Base-by-base conservation (phyloP, 345 rosid species). In the Brassica incana region DNA sequence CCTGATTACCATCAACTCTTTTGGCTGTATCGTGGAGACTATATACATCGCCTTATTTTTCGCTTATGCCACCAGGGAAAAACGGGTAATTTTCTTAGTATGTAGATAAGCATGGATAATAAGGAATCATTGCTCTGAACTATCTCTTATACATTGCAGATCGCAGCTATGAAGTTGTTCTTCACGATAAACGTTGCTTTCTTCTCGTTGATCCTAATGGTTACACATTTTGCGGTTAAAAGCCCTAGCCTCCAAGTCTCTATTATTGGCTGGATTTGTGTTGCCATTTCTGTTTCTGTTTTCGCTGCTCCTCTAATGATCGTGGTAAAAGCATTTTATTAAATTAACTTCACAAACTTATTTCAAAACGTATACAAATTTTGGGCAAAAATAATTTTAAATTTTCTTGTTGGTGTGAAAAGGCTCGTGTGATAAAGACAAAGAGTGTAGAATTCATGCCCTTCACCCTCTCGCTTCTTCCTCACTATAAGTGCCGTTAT, bases 391-490 rank as follows among this genome's bases (percentile, higher is more conserved):
- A 36, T 10, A 61, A 61, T 61, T 9, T 30, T 25, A 10, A 48
- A 8, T 25, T 61, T 10, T 23, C 27, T 4, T 30, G 8, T 0
- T 52, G 48, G 25, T 23, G 99, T 95, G 29, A 14, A 15, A 14
- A 92, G 97, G 90, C 90, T 60, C 88, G 79, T 74, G 98, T 95
- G 4, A 81, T 95, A 32, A 72, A 87, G 27, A 95, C 98, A 15
- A 88, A 77, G 58, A 95, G 99, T 48, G 99, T 95, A 6, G 97
- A 91, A 72, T 95, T 87, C 86, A 95, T 95, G 99, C 99, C 99
- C 1, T 88, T 95, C 72, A 80, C 81, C 71, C 76, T 95, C n/a
- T 93, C 99, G 8, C 83, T 93, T 93, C 80, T 91, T 84, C 85
- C 94, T 95, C 30, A 93, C 98, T 15, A 25, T 93, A 72, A 88